Percentiles rank a stretch among this genome's conserved stretches.
These are phyloP conservation scores for Wolfiporia cocos DNA, from an alignment of 1,284 basidiomycete genomes.

Conservation along the genomic window DNA sequence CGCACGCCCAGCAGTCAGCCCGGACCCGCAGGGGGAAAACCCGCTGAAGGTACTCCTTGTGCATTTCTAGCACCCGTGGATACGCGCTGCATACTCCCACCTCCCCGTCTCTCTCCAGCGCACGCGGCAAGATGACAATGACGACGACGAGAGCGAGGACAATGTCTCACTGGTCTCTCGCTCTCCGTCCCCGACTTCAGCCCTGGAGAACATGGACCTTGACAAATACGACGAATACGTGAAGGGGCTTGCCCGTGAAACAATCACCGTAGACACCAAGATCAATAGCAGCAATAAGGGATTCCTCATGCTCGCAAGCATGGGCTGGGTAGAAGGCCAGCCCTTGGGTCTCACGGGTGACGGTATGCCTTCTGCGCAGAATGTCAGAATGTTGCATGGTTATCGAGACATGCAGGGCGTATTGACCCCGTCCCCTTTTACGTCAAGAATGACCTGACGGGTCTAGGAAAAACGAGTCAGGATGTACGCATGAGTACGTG, in stretches of 20 bases:
- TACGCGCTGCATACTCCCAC: constrained; percentile 26
- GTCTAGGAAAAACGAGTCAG: constrained; percentile 70
- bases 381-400: background rate
- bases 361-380: constrained; percentile 52
- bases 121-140: constrained; percentile 31
- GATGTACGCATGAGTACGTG: constrained; percentile 60
- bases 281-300: constrained; percentile 74
- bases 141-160: constrained; percentile 42
- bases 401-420: constrained; percentile 49
- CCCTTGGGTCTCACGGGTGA: constrained; percentile 70
- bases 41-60: constrained; percentile 62
- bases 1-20: constrained; percentile 25
- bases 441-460: constrained; percentile 69
- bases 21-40: constrained; percentile 15
- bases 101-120: constrained; percentile 46
- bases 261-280: constrained; percentile 73
- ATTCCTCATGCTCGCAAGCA: constrained; percentile 70
- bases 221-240: constrained; percentile 69
- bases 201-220: constrained; percentile 45
- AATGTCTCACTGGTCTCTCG: constrained; percentile 66
- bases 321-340: constrained; percentile 77
- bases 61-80: constrained; percentile 35
- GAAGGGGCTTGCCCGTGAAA: constrained; percentile 41
- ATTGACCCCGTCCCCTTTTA: constrained; percentile 77
- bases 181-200: constrained; percentile 49